A percentile compares a stretch with the other conserved stretches of the same genome.
Conservation (phyloP, 176 grass and related monocot genomes). For the Aegilops umbellulata region DNA sequence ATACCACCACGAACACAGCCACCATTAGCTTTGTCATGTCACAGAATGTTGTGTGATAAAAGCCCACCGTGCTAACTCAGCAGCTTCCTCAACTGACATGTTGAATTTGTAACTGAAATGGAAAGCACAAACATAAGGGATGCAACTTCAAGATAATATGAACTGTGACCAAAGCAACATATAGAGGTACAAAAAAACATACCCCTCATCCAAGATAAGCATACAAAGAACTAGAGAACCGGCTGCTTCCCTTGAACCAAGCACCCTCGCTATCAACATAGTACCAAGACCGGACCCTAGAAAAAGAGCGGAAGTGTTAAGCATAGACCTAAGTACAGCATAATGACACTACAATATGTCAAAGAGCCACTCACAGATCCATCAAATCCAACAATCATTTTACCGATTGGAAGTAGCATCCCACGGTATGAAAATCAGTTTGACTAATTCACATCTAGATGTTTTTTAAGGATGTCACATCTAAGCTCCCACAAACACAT, state of each 20-base stretch:
- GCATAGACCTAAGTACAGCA: background rate
- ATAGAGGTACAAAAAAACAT: slow-evolving; percentile 7
- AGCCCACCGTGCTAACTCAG: slow-evolving; percentile 64
- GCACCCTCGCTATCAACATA: slow-evolving; percentile 98
- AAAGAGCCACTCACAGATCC: too few relatives aligned
- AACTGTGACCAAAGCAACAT: background rate
- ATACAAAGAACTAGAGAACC: slow-evolving; percentile 88
- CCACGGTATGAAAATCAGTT: slow-evolving; percentile 79
- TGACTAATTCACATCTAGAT: too few relatives aligned
- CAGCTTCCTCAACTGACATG: slow-evolving; percentile 61
- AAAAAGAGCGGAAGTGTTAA: slow-evolving; percentile 10
- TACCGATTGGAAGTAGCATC: slow-evolving; percentile 86
- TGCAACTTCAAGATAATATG: background rate
- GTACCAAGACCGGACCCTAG: slow-evolving; percentile 81
- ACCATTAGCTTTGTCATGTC: slow-evolving; percentile 94
- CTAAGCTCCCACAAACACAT: too few relatives aligned
- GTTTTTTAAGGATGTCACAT: too few relatives aligned
- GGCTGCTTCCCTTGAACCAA: slow-evolving; percentile 72
- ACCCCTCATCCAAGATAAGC: slow-evolving; percentile 92
- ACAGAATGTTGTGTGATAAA: slow-evolving; percentile 85
- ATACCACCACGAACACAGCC: slow-evolving; percentile 76
- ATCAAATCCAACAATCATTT: slow-evolving; percentile 43
- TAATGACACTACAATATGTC: background rate
- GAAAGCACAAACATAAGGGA: slow-evolving; percentile 6
- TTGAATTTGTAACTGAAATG: slow-evolving; percentile 64